Conservation (phyloP, 176 grass and related monocot genomes). For the Aegilops speltoides region DNA sequence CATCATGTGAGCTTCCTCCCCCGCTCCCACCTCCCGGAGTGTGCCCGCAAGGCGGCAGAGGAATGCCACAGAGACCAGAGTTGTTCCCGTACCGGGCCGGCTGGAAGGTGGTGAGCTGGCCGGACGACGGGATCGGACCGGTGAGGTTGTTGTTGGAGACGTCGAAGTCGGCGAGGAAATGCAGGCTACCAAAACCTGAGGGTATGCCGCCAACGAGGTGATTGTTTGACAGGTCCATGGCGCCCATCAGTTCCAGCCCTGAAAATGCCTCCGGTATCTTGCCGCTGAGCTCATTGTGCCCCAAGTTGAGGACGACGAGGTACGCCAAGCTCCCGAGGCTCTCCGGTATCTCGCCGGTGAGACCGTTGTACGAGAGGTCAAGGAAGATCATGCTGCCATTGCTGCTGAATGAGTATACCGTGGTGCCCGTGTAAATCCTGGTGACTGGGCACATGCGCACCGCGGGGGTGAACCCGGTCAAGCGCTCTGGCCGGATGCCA, state of each 20-base stretch:
- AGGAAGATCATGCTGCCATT: slow-evolving; percentile 99
- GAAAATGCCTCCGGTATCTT: slow-evolving; percentile 61
- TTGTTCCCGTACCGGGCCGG: slow-evolving; percentile 77
- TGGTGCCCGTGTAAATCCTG: slow-evolving; percentile 81
- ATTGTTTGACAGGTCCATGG: slow-evolving; percentile 88
- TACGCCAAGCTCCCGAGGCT: slow-evolving; percentile 71
- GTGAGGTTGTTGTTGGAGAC: slow-evolving; percentile 87
- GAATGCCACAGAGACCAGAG: slow-evolving; percentile 76
- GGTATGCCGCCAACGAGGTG: slow-evolving; percentile 70
- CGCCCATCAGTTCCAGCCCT: slow-evolving; percentile 50
- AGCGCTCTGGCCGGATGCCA: slow-evolving; percentile 68
- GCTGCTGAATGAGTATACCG: slow-evolving; percentile 52
- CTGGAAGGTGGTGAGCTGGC: slow-evolving; percentile 80
- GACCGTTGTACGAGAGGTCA: slow-evolving; percentile 83
- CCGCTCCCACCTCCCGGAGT: background rate
- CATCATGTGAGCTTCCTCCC: background rate
- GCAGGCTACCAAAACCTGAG: slow-evolving; percentile 44
- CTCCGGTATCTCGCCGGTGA: slow-evolving; percentile 54
- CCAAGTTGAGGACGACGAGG: slow-evolving; percentile 81
- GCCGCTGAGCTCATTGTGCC: slow-evolving; percentile 70
- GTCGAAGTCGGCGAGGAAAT: slow-evolving; percentile 69
- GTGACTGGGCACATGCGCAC: slow-evolving; percentile 73
- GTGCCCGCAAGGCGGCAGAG: slow-evolving; percentile 56
- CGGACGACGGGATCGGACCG: slow-evolving; percentile 66
- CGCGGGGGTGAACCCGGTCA: slow-evolving; percentile 49